Evolutionary conservation across 306 rosid genomes (phyloP).

Genomic region (Sicyos baderoa): DNA sequence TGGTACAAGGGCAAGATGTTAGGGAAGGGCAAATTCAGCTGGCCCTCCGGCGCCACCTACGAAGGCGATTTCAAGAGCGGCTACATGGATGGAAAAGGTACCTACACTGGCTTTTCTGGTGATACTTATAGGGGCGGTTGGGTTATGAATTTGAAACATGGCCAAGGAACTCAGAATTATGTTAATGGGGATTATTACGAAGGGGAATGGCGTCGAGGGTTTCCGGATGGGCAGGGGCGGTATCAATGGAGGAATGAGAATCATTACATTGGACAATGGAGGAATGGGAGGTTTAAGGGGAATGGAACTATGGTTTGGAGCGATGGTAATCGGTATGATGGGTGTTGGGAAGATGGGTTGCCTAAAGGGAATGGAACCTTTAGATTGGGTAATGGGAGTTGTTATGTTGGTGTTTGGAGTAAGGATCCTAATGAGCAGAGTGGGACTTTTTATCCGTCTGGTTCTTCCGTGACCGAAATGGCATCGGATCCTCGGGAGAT

Average conservation of each 20-base stretch:
- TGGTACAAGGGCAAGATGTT: conserved; percentile 54
- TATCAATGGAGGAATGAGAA: conserved; percentile 82
- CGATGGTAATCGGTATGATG: conserved; percentile 72
- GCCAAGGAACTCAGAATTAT: conserved; percentile 54
- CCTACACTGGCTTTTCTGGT: conserved; percentile 57
- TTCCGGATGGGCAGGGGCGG: conserved; percentile 68
- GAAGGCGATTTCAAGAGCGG: conserved; percentile 72
- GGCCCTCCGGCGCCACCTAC: conserved; percentile 91
- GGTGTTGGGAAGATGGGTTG: conserved; percentile 69
- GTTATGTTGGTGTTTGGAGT: conserved; percentile 72
- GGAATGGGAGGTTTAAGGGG: conserved; percentile 53
- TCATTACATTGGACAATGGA: conserved; percentile 72
- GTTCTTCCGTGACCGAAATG: conserved; percentile 19
- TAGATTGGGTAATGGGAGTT: conserved; percentile 59
- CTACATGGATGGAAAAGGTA: conserved; percentile 75
- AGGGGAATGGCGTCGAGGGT: conserved; percentile 82
- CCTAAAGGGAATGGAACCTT: conserved; percentile 84
- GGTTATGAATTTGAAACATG: conserved; percentile 73
- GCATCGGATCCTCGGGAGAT: conserved; percentile 69
- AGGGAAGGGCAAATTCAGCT: conserved; percentile 78
- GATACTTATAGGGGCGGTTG: conserved; percentile 69
- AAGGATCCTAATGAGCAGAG: conserved; percentile 44
- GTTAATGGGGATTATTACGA: conserved; percentile 79
- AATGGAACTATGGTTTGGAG: conserved; percentile 64
- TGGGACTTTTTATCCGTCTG: conserved; percentile 57